Conservation (phyloP, 352 stramenopile species). For the Pythium apleroticum region DNA sequence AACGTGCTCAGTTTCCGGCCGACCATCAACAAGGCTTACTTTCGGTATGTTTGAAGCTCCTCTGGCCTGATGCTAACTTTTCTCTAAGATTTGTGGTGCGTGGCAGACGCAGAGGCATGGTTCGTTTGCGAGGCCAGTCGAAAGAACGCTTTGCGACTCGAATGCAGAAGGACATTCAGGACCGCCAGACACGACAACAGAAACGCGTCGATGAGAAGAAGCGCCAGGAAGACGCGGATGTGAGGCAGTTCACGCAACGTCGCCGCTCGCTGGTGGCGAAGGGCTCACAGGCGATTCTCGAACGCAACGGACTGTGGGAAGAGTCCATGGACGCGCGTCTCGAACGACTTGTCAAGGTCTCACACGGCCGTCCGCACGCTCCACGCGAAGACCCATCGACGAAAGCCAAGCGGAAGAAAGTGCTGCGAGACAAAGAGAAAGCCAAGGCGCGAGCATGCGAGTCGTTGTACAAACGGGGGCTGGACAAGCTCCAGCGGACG, state of each 20-base stretch:
- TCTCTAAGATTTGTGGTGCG: background rate
- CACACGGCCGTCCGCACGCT: background rate
- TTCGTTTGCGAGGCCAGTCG: conserved; percentile 4
- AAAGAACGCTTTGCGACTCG: conserved; percentile 19
- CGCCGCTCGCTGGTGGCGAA: conserved; percentile 38
- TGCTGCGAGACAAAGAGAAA: conserved; percentile 17
- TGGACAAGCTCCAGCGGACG: conserved; percentile 35
- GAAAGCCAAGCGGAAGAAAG: conserved; percentile 2
- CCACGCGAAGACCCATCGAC: background rate
- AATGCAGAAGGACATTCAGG: conserved; percentile 50
- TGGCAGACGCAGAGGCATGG: conserved; percentile 17
- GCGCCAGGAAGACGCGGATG: conserved; percentile 24
- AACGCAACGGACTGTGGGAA: conserved; percentile 52
- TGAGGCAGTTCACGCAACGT: background rate
- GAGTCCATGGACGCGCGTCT: conserved; percentile 40
- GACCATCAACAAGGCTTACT: conserved; percentile 48
- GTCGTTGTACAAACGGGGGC: conserved; percentile 46
- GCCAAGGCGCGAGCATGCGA: conserved; percentile 39
- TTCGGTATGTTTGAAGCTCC: conserved; percentile 17
- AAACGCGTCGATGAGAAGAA: conserved; percentile 29
- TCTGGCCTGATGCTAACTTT: too few species aligned
- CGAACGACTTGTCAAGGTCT: conserved; percentile 27
- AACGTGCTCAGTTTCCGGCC: conserved; percentile 53
- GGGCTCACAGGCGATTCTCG: conserved; percentile 50
- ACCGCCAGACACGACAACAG: conserved; percentile 30